Percentiles rank a stretch among this genome's conserved stretches.
Conservation (phyloP, 805 yeast genomes). For the Saccharomycopsis sp. region DNA sequence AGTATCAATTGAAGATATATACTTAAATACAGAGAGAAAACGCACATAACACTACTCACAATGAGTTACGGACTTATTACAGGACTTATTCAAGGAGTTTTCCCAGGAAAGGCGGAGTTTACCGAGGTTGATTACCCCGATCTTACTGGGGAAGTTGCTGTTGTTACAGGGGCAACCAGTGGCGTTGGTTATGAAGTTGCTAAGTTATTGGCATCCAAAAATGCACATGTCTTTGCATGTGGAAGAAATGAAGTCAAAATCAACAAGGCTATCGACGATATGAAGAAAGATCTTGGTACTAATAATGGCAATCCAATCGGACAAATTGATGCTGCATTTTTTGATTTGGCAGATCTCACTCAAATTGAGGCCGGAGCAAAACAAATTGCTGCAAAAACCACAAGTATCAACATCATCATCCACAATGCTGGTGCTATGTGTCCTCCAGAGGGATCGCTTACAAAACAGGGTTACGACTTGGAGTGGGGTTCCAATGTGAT, state of each 20-base stretch:
- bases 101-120: no score
- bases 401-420: conserved; percentile 28
- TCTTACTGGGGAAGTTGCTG: conserved; percentile 32
- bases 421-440: conserved; percentile 35
- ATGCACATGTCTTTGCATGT: conserved; percentile 25
- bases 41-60: no score
- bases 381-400: conserved; percentile 18
- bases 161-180: conserved; percentile 36
- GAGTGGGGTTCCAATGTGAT: conserved; percentile 33
- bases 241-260: conserved; percentile 33
- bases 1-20: no score
- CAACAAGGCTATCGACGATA: conserved; percentile 26
- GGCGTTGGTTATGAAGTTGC: conserved; percentile 26
- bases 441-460: conserved; percentile 25
- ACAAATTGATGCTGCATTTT: conserved; percentile 27
- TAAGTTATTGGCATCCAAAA: neutral
- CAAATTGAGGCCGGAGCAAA: conserved; percentile 28
- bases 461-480: conserved; percentile 32
- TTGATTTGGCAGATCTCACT: conserved; percentile 35
- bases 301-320: no score
- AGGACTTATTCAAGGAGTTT: no score
- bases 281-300: conserved; percentile 27
- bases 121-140: no score
- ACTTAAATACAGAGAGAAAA: no score
- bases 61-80: no score